Base-by-base conservation (phyloP, 1,139 yeast species). In the Hyphopichia burtonii region DNA sequence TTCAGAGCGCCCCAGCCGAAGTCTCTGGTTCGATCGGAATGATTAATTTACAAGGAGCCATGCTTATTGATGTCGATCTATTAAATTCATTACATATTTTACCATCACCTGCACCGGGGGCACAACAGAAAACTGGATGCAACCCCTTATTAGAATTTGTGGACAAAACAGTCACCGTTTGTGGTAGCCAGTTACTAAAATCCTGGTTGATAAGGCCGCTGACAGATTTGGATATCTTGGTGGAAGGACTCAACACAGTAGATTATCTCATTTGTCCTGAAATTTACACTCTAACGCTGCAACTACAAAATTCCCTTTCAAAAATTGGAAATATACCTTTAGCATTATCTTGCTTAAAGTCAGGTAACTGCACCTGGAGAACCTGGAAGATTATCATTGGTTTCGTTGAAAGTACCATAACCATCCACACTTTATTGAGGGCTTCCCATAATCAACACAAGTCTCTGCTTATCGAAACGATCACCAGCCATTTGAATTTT, bases 161-260 rank as follows among this genome's bases (percentile, higher is more conserved):
- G 5, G 47, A 55, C 38, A 49, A 52, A 18, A 61, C 67, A 1
- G 54, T 55, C 6, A 55, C 73, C 0, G 50, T 51, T 3, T 47
- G 58, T 11, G 71, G 75, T 0, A 52, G 53, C 28, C 45, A 48
- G 14, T 41, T 67, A 3, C 44, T 71, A 31, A 55, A 51, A 31
- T 51, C 54, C 5, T 68, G 72, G 69, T 46, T 71, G 14, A 41
- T 58, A 15, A 58, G 62, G 31, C 77, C 77, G 0, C 48, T 66
- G 3, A 48, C 54, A 2, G 50, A 63, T 23, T 39, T 53, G 2
- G 40, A 43, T 0, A 36, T 46, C 10, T 60, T 71, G 3, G 45
- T 50, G 10, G 47, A 50, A 20, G 51, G 76, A n/a, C 62, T 59
- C 15, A 49, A 59, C 9, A 49, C 61, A 0, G 51, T 69, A 4